These are phyloP conservation scores for Scheffersomyces amazonensis DNA, from an alignment of 805 yeast genomes.

Conservation along the genomic window DNA sequence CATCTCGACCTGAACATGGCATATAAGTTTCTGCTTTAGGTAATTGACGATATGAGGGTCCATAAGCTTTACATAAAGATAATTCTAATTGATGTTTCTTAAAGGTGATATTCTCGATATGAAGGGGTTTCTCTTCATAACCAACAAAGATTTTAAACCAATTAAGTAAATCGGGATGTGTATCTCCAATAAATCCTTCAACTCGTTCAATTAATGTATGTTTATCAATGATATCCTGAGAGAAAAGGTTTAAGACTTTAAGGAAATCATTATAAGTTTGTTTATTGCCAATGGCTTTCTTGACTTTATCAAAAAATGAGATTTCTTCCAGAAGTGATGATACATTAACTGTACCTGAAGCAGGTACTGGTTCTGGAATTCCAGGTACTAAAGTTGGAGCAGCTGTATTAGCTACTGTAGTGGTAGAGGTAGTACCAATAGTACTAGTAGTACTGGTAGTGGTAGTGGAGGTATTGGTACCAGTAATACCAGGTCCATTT, in stretches of 20 bases:
- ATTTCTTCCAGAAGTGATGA: constrained; percentile 80
- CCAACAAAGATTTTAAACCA: constrained; percentile 96
- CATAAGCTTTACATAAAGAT: constrained; percentile 87
- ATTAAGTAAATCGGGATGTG: constrained; percentile 69
- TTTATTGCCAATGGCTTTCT: constrained; percentile 82
- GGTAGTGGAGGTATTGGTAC: constrained; percentile 2
- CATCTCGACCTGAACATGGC: constrained; percentile 99
- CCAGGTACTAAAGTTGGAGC: constrained; percentile 78
- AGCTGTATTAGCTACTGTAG: constrained; percentile 34
- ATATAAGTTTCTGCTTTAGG: constrained; percentile 93
- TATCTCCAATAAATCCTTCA: constrained; percentile 77
- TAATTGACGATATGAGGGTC: constrained; percentile 88
- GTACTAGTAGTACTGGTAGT: constrained; percentile 18
- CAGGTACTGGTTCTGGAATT: constrained; percentile 76
- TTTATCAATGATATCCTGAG: constrained; percentile 88
- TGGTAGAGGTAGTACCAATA: too few relatives aligned
- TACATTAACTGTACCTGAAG: constrained; percentile 39
- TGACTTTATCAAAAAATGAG: constrained; percentile 86
- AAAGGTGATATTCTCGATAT: constrained; percentile 82
- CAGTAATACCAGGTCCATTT: constrained; percentile 10
- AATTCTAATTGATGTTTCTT: constrained; percentile 91
- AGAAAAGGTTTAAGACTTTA: constrained; percentile 80
- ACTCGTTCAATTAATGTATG: constrained; percentile 78
- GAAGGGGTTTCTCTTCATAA: constrained; percentile 77
- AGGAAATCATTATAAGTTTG: constrained; percentile 90